These are phyloP conservation scores for Cytospora piceae DNA, from an alignment of 2,329 filamentous ascomycete species.

Conservation along the genomic window DNA sequence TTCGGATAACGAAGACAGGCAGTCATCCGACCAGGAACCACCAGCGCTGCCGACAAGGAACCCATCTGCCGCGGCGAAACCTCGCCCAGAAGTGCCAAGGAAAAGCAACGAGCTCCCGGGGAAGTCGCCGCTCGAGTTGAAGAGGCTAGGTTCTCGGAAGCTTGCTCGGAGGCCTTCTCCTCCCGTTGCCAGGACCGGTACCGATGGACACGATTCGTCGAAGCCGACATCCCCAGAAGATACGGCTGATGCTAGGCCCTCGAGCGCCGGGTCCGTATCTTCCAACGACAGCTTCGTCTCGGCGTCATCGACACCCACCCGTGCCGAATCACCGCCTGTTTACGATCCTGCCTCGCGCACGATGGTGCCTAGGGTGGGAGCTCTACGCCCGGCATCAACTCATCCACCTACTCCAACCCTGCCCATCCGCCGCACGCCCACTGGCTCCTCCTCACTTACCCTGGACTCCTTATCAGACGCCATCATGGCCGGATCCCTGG, in stretches of 20 bases:
- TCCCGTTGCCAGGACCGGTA: conserved; percentile 2
- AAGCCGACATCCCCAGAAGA: neutral
- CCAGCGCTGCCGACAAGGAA: conserved; percentile 1
- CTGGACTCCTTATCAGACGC: conserved; percentile 72
- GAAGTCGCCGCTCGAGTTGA: neutral
- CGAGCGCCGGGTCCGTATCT: conserved; percentile 40
- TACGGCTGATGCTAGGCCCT: conserved; percentile 19
- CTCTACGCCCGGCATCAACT: conserved; percentile 25
- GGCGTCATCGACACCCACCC: conserved; percentile 36
- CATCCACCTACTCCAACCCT: conserved; percentile 23
- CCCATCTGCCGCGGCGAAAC: conserved; percentile 1
- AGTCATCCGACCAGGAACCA: neutral
- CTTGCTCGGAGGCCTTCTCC: conserved; percentile 8
- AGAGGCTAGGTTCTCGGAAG: neutral
- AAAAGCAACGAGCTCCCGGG: neutral
- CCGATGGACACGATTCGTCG: conserved; percentile 27
- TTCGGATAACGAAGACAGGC: neutral
- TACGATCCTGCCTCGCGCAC: conserved; percentile 15
- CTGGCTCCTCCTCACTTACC: conserved; percentile 43
- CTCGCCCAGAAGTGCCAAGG: conserved; percentile 14
- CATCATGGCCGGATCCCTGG: conserved; percentile 75
- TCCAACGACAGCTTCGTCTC: conserved; percentile 53
- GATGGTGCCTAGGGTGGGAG: conserved; percentile 32
- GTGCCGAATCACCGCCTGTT: conserved; percentile 21
- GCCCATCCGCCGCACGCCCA: conserved; percentile 28